Base-by-base conservation (phyloP, 2,329 filamentous ascomycete species). In the Xylariaceae sp. region DNA sequence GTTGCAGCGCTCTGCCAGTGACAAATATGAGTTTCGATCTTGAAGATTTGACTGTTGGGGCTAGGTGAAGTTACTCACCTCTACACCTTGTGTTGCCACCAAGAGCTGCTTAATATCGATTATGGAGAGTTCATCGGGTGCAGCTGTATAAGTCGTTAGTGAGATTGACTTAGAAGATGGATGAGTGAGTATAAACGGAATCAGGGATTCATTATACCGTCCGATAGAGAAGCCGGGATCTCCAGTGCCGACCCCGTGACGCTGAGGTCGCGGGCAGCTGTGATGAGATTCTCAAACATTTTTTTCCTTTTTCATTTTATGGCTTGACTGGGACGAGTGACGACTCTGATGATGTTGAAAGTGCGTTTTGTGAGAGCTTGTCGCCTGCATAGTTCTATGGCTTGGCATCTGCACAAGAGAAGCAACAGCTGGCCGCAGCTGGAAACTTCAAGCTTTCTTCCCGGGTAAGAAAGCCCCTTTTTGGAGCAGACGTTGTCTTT, bases 241-340 rank as follows among this genome's bases (percentile, higher is more conserved):
- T 44, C 49, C n/a, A 45, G 38, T 19, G 40, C 47, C 17, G 37
- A 35, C 16, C 34, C 40, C 22, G 44, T 23, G 36, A 42, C 33
- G 11, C 34, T 36, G 17, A 49, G n/a, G 10, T 34, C 19, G 12
- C 38, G 40, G 10, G 47, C 44, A 19, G 36, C 39, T 37, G 42
- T 37, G 25, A 54, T 42, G 35, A 55, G 48, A 20, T 23, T 25
- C 32, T 47, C 48, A 21, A 54, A 45, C 50, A 55, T 55, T 8
- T 40, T 42, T 25, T 17, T 6, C 22, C 10, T n/a, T 17, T 41
- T 16, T 5, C 12, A 19, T 33, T 39, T n/a, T 14, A 23, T 22
- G 7, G 37, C 22, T 34, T 11, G 12, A 37, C 37, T 7, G 17
- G 17, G 32, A 29, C 6, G 27, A 14, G 6, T 27, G 12, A 21